These are phyloP conservation scores for Colletotrichum lupini DNA, from an alignment of 2,329 filamentous ascomycete species.

Conservation along the genomic window DNA sequence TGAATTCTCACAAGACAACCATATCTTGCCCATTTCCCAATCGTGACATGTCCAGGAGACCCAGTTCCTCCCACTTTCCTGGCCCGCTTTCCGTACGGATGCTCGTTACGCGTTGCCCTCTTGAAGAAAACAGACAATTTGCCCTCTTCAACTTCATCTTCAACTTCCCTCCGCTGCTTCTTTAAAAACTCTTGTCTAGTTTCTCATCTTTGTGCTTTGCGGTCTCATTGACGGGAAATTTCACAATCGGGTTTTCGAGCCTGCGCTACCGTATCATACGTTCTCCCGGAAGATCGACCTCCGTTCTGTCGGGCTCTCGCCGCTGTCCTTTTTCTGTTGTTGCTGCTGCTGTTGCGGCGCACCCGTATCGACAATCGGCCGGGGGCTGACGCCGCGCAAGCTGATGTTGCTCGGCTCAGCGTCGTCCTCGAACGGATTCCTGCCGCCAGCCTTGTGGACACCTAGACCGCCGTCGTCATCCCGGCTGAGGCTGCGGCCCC, in stretches of 20 bases:
- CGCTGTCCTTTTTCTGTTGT: slow-evolving; percentile 48
- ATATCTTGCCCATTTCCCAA: slow-evolving; percentile 19
- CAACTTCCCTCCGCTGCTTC: neutral
- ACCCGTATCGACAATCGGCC: slow-evolving; percentile 69
- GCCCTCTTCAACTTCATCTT: too few relatives aligned
- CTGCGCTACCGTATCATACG: slow-evolving; percentile 55
- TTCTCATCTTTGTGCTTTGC: neutral
- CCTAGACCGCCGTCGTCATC: slow-evolving; percentile 44
- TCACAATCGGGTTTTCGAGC: neutral
- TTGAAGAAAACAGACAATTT: neutral
- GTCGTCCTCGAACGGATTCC: slow-evolving; percentile 79
- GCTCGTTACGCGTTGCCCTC: slow-evolving; percentile 15
- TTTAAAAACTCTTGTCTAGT: too few relatives aligned
- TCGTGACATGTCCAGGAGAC: slow-evolving; percentile 25
- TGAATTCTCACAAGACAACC: slow-evolving; percentile 22
- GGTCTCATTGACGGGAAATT: neutral
- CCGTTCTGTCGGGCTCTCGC: slow-evolving; percentile 73
- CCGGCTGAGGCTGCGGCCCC: slow-evolving; percentile 27
- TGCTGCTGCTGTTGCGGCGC: slow-evolving; percentile 38
- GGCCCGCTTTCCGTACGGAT: slow-evolving; percentile 27
- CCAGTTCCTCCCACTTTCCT: neutral
- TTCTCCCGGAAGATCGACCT: slow-evolving; percentile 78
- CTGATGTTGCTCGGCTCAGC: slow-evolving; percentile 70
- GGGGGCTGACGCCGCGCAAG: slow-evolving; percentile 78
- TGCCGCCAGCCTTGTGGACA: slow-evolving; percentile 50